These are phyloP conservation scores for Betula pendula DNA, from an alignment of 306 rosid species.

Conservation along the genomic window DNA sequence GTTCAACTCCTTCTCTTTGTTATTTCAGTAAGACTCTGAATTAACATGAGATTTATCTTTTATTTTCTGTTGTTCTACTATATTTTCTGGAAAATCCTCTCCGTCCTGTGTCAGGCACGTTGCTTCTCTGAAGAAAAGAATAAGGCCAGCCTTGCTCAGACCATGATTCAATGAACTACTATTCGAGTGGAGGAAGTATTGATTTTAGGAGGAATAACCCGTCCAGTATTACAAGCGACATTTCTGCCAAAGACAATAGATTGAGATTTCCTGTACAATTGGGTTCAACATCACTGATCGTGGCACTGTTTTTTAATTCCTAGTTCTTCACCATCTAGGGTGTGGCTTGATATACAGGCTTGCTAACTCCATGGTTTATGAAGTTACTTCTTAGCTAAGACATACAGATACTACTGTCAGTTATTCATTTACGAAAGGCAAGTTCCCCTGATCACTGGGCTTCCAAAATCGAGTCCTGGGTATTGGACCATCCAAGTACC, in stretches of 20 bases:
- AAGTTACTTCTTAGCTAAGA: constrained; percentile 30
- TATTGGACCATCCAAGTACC: too few species aligned
- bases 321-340: constrained; percentile 17
- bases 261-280: constrained; percentile 21
- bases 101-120: too few species aligned
- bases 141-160: constrained; percentile 17
- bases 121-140: too few species aligned
- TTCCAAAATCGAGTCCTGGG: too few species aligned
- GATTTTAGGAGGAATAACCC: constrained; percentile 20
- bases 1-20: too few species aligned
- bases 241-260: constrained; percentile 22
- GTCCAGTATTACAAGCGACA: constrained; percentile 9
- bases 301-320: neutral
- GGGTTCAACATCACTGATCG: constrained; percentile 19
- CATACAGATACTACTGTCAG: constrained; percentile 15
- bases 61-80: too few species aligned
- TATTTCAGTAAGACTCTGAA: too few species aligned
- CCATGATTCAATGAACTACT: constrained; percentile 19
- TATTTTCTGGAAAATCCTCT: too few species aligned
- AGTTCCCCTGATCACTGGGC: too few species aligned
- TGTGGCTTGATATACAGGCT: constrained; percentile 8
- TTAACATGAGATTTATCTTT: too few species aligned
- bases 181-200: constrained; percentile 14
- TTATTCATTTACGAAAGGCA: too few species aligned
- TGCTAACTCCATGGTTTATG: constrained; percentile 8